Percentiles rank a stretch among this genome's conserved stretches.
These are phyloP conservation scores for Leccinum subfulvum DNA, from an alignment of 1,284 basidiomycete species.

Conservation along the genomic window DNA sequence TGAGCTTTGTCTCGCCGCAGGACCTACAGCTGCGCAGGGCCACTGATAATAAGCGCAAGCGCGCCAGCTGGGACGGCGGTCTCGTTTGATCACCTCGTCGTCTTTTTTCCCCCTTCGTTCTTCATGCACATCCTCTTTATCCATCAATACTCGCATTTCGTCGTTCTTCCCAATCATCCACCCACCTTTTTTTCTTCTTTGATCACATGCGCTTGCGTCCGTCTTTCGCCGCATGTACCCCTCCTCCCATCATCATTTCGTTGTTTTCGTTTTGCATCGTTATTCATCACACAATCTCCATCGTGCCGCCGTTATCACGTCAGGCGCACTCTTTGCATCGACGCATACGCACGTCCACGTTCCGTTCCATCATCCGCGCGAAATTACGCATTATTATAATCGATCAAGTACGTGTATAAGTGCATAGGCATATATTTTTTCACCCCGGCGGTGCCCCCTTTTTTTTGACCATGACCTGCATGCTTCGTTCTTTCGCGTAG, in stretches of 20 bases:
- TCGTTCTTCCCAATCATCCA: conserved; percentile 5
- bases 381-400: conserved; percentile 35
- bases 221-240: conserved; percentile 11
- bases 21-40: conserved; percentile 56
- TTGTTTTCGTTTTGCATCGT: conserved; percentile 22
- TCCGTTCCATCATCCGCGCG: conserved; percentile 6
- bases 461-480: conserved; percentile 9
- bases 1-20: conserved; percentile 65
- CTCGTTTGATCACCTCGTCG: conserved; percentile 22
- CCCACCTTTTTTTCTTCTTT: not conserved
- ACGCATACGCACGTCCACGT: conserved; percentile 14
- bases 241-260: conserved; percentile 4
- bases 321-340: conserved; percentile 19
- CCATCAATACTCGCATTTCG: conserved; percentile 12
- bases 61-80: conserved; percentile 73
- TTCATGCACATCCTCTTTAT: conserved; percentile 12
- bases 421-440: conserved; percentile 23
- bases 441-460: conserved; percentile 22
- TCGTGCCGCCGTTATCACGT: conserved; percentile 8
- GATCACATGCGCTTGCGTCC: conserved; percentile 1
- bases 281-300: conserved; percentile 12
- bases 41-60: conserved; percentile 65
- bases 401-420: conserved; percentile 18
- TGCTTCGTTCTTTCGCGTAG: conserved; percentile 15
- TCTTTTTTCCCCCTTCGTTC: not conserved